Conservation (phyloP, 1,284 basidiomycete species). For the Microbotryum intermedium region DNA sequence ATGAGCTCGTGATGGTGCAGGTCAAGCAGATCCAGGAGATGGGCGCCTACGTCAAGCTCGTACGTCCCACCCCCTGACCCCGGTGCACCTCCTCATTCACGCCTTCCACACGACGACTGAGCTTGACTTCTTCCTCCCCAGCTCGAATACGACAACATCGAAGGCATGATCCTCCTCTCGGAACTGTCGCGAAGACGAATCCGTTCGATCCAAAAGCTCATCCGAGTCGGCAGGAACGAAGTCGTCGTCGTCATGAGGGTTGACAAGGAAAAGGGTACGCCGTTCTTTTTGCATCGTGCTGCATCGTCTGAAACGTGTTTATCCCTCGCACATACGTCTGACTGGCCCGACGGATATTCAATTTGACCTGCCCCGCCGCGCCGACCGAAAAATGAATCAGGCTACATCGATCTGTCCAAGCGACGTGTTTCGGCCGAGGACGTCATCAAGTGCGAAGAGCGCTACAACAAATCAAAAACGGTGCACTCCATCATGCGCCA, state of each 20-base stretch:
- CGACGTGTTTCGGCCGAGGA: constrained; percentile 98
- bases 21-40: constrained; percentile 98
- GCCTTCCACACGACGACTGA: neutral
- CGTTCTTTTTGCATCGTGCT: neutral
- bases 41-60: constrained; percentile 98
- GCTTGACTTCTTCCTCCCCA: constrained; percentile 37
- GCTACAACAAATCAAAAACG: constrained; percentile 95
- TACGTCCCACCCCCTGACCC: constrained; percentile 45
- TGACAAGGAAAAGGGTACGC: constrained; percentile 94
- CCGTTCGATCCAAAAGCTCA: constrained; percentile 94
- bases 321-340: too few relatives aligned
- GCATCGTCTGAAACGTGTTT: too few relatives aligned
- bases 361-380: too few relatives aligned
- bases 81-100: neutral
- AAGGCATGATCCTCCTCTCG: constrained; percentile 98
- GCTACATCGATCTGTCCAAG: constrained; percentile 98
- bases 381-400: too few relatives aligned
- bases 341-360: neutral
- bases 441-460: constrained; percentile 95
- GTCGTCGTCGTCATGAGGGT: constrained; percentile 97
- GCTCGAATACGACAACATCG: constrained; percentile 98
- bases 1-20: constrained; percentile 98
- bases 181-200: constrained; percentile 96
- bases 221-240: constrained; percentile 94
- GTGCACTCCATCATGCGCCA: constrained; percentile 89